Evolutionary conservation across 306 rosid species (phyloP).

Genomic region (Cucurbita maxima): DNA sequence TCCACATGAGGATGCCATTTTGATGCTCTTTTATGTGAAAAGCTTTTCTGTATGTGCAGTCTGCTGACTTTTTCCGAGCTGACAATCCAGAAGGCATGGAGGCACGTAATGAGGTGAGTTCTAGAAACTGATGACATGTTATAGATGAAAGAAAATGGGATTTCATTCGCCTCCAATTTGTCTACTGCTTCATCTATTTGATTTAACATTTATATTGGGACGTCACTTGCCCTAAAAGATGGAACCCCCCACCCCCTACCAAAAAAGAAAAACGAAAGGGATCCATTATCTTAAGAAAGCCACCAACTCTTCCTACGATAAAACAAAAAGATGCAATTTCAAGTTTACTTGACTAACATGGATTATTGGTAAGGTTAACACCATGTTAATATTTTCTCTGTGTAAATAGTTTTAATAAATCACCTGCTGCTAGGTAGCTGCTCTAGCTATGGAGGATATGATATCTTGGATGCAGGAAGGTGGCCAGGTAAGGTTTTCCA

Average conservation of each 20-base stretch:
- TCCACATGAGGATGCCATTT: not conserved
- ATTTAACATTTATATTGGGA: not conserved
- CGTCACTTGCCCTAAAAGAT: not conserved
- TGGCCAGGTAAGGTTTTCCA: slow-evolving; percentile 69
- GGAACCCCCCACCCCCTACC: not conserved
- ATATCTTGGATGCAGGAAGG: slow-evolving; percentile 99
- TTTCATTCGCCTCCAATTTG: not conserved
- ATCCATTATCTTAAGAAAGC: not conserved
- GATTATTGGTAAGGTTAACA: slow-evolving; percentile 35
- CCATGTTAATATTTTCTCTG: slow-evolving; percentile 44
- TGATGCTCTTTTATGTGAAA: slow-evolving; percentile 9
- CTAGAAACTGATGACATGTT: slow-evolving; percentile 10
- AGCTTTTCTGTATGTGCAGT: slow-evolving; percentile 43
- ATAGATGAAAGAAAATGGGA: not conserved
- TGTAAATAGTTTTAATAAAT: slow-evolving; percentile 87
- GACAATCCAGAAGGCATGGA: slow-evolving; percentile 96
- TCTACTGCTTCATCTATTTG: not conserved
- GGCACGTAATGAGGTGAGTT: slow-evolving; percentile 94
- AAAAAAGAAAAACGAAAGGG: not conserved
- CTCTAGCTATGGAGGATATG: slow-evolving; percentile 98
- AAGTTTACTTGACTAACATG: slow-evolving; percentile 8
- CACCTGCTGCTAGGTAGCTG: slow-evolving; percentile 99
- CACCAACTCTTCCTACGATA: not conserved
- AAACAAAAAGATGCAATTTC: not conserved
- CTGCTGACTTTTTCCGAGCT: slow-evolving; percentile 90